phyloP scores from a whole-genome alignment of 1,139 yeast species.

The Yamadazyma kanchanaburiensis region DNA sequence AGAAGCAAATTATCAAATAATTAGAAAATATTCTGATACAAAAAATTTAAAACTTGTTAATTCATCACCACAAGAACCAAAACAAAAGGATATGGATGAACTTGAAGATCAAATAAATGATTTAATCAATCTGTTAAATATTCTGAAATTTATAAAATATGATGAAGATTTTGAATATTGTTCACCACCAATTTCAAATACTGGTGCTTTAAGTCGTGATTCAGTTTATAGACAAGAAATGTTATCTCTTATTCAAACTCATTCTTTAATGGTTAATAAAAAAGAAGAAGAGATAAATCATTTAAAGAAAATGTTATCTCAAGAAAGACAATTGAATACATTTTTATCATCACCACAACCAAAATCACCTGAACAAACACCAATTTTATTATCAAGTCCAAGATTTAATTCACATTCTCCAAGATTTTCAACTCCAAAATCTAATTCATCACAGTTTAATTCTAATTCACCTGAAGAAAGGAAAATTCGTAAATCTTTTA shows the following conservation, averaged over 20 bases:
- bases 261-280: constrained; percentile 20
- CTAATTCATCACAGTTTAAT: not conserved
- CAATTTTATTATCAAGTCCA: constrained; percentile 1
- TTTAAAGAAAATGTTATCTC: constrained; percentile 20
- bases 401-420: constrained; percentile 1
- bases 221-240: constrained; percentile 22
- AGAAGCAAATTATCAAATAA: constrained; percentile 13
- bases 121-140: not conserved
- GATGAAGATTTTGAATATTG: too few species aligned
- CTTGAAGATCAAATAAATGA: not conserved
- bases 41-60: constrained; percentile 6
- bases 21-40: constrained; percentile 8
- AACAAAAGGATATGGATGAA: constrained; percentile 1
- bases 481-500: constrained; percentile 15
- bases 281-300: constrained; percentile 28
- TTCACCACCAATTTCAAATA: not conserved
- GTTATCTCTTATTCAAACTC: constrained; percentile 23
- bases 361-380: constrained; percentile 1
- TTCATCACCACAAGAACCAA: constrained; percentile 1
- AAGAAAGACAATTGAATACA: constrained; percentile 20
- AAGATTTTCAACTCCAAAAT: not conserved
- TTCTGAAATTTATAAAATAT: too few species aligned
- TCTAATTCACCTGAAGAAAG: constrained; percentile 1
- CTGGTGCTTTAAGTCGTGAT: constrained; percentile 4
- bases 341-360: constrained; percentile 14